These are phyloP conservation scores for Saccharomyces hybrid DNA, from an alignment of 1,139 yeast species.

Conservation along the genomic window DNA sequence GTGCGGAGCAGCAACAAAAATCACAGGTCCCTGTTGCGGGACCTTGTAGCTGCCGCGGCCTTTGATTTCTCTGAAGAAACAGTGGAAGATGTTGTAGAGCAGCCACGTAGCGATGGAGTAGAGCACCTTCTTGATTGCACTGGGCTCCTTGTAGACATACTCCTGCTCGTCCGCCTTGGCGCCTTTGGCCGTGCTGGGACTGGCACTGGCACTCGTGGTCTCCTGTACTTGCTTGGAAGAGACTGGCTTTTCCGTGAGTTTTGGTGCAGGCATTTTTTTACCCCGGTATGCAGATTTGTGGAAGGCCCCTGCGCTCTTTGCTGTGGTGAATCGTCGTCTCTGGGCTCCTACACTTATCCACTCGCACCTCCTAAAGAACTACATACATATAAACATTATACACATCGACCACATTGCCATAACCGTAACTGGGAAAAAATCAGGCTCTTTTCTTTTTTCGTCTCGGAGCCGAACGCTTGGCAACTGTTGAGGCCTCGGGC, in stretches of 20 bases:
- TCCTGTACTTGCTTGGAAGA: slow-evolving; percentile 1
- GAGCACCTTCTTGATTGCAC: slow-evolving; percentile 36
- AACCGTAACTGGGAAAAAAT: background rate
- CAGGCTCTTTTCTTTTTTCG: background rate
- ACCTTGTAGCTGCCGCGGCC: slow-evolving; percentile 87
- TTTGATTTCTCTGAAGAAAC: slow-evolving; percentile 81
- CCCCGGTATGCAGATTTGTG: background rate
- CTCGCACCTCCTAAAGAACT: too few relatives aligned
- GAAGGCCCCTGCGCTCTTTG: background rate
- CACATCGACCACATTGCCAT: background rate
- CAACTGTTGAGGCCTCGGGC: too few relatives aligned
- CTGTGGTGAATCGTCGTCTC: too few relatives aligned
- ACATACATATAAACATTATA: too few relatives aligned
- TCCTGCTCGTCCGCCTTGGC: slow-evolving; percentile 1
- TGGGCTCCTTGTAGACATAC: slow-evolving; percentile 19
- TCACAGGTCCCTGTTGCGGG: slow-evolving; percentile 72
- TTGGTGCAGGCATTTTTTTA: background rate
- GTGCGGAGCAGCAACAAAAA: slow-evolving; percentile 96
- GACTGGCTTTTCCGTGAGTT: slow-evolving; percentile 1
- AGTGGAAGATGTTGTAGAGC: slow-evolving; percentile 39
- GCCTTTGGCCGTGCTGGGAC: background rate
- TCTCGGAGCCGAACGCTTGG: too few relatives aligned
- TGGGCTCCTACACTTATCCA: too few relatives aligned
- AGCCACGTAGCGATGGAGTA: slow-evolving; percentile 48
- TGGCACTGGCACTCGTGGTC: background rate